These are phyloP conservation scores for Scedosporium apiospermum DNA, from an alignment of 2,329 filamentous ascomycete species.

Conservation along the genomic window DNA sequence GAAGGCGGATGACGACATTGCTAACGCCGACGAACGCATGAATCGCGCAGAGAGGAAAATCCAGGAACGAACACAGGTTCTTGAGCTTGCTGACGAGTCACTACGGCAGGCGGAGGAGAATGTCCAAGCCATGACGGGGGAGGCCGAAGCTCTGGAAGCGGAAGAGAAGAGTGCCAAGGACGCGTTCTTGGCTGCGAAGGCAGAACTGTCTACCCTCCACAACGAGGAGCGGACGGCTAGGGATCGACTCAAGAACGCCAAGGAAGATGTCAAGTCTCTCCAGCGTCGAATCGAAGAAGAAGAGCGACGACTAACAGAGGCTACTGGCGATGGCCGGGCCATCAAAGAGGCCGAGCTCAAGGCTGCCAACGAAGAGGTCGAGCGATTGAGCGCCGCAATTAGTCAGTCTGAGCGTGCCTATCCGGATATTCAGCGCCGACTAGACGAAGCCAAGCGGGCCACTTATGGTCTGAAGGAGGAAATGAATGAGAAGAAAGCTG, in stretches of 20 bases:
- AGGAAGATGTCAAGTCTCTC: constrained; percentile 33
- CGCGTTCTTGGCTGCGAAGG: constrained; percentile 42
- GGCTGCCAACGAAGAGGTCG: constrained; percentile 27
- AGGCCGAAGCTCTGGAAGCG: constrained; percentile 37
- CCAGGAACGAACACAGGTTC: constrained; percentile 36
- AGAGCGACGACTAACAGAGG: constrained; percentile 51
- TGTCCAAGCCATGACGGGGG: constrained; percentile 32
- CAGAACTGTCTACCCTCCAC: constrained; percentile 43
- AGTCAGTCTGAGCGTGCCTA: not conserved
- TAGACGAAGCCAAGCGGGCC: constrained; percentile 1
- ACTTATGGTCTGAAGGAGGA: not conserved
- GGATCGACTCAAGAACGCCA: constrained; percentile 43
- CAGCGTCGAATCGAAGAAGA: constrained; percentile 44
- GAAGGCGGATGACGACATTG: constrained; percentile 20
- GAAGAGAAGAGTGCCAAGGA: constrained; percentile 24
- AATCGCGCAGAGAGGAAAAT: constrained; percentile 17
- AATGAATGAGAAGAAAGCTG: constrained; percentile 10
- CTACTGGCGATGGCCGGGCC: constrained; percentile 60
- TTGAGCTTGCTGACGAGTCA: constrained; percentile 36
- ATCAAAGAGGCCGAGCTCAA: constrained; percentile 47
- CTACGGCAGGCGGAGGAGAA: constrained; percentile 26
- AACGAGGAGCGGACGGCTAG: constrained; percentile 58
- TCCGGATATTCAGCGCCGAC: not conserved
- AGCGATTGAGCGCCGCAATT: constrained; percentile 20
- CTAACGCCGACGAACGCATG: constrained; percentile 16